These are phyloP conservation scores for Rhizophagus clarus DNA, from an alignment of 192 early-diverging fungal species.

Conservation along the genomic window DNA sequence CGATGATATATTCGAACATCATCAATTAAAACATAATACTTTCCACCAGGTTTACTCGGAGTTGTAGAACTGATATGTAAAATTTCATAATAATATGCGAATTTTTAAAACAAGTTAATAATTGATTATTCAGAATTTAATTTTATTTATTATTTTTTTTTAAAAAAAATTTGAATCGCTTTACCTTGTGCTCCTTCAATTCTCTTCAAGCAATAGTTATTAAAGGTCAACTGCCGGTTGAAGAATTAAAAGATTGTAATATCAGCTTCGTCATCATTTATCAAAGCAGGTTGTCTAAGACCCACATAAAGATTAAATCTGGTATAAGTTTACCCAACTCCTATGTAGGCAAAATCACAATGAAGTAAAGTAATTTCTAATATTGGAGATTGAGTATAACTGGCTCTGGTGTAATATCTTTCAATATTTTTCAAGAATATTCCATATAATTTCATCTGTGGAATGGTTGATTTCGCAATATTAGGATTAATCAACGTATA, in stretches of 20 bases:
- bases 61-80: neutral
- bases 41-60: neutral
- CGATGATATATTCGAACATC: neutral
- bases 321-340: too few species aligned
- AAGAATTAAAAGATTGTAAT: too few species aligned
- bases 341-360: too few species aligned
- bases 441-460: neutral
- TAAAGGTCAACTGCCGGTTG: too few species aligned
- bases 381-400: too few species aligned
- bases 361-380: too few species aligned
- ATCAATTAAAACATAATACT: constrained; percentile 16
- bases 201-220: neutral
- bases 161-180: neutral
- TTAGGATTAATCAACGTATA: too few species aligned
- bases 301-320: neutral
- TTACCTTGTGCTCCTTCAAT: neutral
- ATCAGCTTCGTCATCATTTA: too few species aligned
- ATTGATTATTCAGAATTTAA: too few species aligned
- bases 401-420: too few species aligned
- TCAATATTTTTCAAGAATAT: neutral
- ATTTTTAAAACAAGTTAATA: too few species aligned
- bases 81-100: neutral
- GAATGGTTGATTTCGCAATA: neutral
- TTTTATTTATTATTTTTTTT: too few species aligned
- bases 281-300: neutral